Evolutionary conservation across 768 basidiomycete species (phyloP), one percentile per base, ranked within the genome.

Genomic region (Russula sp.): DNA sequence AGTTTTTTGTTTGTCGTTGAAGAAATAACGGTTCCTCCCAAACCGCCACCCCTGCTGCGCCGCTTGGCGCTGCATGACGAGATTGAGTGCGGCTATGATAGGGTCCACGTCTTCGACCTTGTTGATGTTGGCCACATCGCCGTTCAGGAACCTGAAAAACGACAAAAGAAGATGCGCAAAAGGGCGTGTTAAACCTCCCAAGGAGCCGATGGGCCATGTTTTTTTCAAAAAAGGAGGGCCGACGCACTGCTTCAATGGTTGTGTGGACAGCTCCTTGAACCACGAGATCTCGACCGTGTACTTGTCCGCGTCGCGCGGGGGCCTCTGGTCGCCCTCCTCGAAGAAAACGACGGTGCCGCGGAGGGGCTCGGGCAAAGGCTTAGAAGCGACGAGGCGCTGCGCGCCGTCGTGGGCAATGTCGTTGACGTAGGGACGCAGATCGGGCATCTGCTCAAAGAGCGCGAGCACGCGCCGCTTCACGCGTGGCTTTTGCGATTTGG

Each of bases 11-110:
- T 58, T 58, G 7, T 70, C 60, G 5, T 70, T 70, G 74, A 87
- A 87, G 73, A 88, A 89, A 71, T 83, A 88, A 13, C 83, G 78
- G 63, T 85, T 85, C 55, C 81, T 75, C 1, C 86, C 86, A 11
- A 87, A 83, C 69, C 83, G 79, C n/a, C 83, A 76, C 8, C 83
- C 85, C 1, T 77, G 74, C 36, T 79, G 73, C 66, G 79, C 77
- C 14, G 85, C 79, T 65, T 80, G 76, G 52, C 83, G 77, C 51
- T 83, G 79, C 6, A 88, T 72, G 54, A 88, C 75, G 25, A 89
- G 73, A 68, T 90, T 88, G 51, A 88, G 68, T 3, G 85, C 86
- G 9, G 86, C 78, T 5, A 88, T 73, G 16, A 83, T 65, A 0
- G 87, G 86, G 56, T 76, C 71, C 2, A 83, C 77, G 54, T 89